These are phyloP conservation scores for Tieghemostelium lacteum DNA, from an alignment of 78 protist species.

Conservation along the genomic window DNA sequence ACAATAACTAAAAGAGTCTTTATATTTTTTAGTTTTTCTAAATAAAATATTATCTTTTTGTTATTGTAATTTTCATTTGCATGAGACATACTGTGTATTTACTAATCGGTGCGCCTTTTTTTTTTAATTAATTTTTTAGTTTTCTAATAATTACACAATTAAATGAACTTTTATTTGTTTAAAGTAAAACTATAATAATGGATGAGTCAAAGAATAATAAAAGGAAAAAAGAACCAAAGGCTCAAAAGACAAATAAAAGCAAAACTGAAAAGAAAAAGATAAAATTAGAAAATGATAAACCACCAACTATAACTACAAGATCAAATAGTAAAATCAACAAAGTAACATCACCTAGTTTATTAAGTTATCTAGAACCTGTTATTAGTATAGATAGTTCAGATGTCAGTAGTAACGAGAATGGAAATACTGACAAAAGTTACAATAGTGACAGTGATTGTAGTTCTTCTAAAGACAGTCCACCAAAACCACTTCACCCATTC, in stretches of 20 bases:
- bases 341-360: too few relatives aligned
- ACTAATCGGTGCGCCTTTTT: too few relatives aligned
- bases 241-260: too few relatives aligned
- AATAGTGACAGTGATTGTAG: background rate
- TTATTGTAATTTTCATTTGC: background rate
- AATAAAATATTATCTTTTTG: background rate
- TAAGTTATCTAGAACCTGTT: too few relatives aligned
- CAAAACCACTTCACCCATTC: too few relatives aligned
- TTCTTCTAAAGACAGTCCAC: too few relatives aligned
- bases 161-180: background rate
- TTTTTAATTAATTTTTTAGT: too few relatives aligned
- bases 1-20: slow-evolving; percentile 4
- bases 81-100: too few relatives aligned
- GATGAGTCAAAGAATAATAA: too few relatives aligned
- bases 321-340: background rate
- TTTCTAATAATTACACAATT: background rate
- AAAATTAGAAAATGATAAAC: background rate
- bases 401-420: background rate
- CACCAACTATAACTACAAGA: background rate
- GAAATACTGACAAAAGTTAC: background rate
- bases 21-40: slow-evolving; percentile 27
- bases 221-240: background rate
- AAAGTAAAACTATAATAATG: too few relatives aligned
- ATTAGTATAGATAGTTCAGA: background rate
- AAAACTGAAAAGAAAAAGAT: too few relatives aligned